Percentiles rank a stretch among this genome's conserved stretches.
Evolutionary conservation across 768 basidiomycete genomes (phyloP).

Genomic region (Antrodiella citrinella): DNA sequence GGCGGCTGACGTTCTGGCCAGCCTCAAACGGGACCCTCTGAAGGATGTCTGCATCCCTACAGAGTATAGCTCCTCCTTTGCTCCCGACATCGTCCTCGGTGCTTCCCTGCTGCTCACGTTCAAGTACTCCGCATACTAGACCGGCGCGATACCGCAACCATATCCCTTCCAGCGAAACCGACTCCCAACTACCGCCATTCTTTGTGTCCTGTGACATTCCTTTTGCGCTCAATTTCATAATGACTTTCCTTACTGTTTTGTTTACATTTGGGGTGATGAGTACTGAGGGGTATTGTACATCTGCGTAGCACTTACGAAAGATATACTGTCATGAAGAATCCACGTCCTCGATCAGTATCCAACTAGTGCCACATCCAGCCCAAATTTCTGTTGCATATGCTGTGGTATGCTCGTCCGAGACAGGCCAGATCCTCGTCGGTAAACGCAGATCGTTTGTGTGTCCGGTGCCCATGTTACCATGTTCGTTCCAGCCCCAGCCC

Average conservation of each 20-base stretch:
- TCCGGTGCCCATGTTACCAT: conserved; percentile 82
- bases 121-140: conserved; percentile 13
- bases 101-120: conserved; percentile 23
- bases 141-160: background rate
- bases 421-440: conserved; percentile 51
- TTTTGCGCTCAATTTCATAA: background rate
- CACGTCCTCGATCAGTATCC: conserved; percentile 25
- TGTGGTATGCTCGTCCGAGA: conserved; percentile 8
- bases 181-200: background rate
- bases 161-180: background rate
- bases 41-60: conserved; percentile 11
- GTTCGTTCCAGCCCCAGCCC: conserved; percentile 99
- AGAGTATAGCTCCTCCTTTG: conserved; percentile 16
- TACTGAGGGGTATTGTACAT: background rate
- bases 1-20: background rate
- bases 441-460: conserved; percentile 42
- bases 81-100: conserved; percentile 22
- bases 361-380: conserved; percentile 49
- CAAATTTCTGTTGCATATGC: conserved; percentile 25
- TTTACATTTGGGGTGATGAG: background rate
- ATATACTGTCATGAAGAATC: conserved; percentile 6
- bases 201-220: background rate
- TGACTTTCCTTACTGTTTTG: background rate
- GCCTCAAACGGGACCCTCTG: background rate
- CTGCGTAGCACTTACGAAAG: background rate